Conservation (phyloP, 768 basidiomycete genomes). For the Strobilomyces dryophilus region DNA sequence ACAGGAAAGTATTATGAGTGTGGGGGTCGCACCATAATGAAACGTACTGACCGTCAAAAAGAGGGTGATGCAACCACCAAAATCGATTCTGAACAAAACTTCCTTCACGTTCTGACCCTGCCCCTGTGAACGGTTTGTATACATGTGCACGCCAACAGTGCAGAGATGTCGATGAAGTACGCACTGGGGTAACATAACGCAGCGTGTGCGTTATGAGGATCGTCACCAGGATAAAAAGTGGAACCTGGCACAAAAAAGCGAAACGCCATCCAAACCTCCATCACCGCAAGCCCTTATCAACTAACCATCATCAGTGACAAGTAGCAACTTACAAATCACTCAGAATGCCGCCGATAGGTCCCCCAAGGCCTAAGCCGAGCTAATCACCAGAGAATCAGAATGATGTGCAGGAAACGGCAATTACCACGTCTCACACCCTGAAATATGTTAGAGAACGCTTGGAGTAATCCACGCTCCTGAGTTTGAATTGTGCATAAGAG, state of each 20-base stretch:
- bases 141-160: background rate
- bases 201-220: slow-evolving; percentile 48
- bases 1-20: background rate
- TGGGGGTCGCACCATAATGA: background rate
- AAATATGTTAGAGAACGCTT: slow-evolving; percentile 43
- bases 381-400: background rate
- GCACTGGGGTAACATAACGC: slow-evolving; percentile 62
- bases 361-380: slow-evolving; percentile 23
- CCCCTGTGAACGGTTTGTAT: slow-evolving; percentile 40
- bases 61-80: slow-evolving; percentile 61
- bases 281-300: background rate
- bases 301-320: background rate
- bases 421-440: slow-evolving; percentile 10
- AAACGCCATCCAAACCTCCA: slow-evolving; percentile 38
- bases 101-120: slow-evolving; percentile 59
- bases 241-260: slow-evolving; percentile 71
- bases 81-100: slow-evolving; percentile 75
- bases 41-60: slow-evolving; percentile 38
- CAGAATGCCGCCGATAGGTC: slow-evolving; percentile 20
- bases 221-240: slow-evolving; percentile 52
- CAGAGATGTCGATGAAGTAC: slow-evolving; percentile 12
- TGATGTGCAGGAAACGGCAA: background rate
- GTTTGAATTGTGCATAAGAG: background rate
- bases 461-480: slow-evolving; percentile 12
- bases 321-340: slow-evolving; percentile 18